These are phyloP conservation scores for Erysimum cheiri DNA, from an alignment of 441 rosid species.

Conservation along the genomic window DNA sequence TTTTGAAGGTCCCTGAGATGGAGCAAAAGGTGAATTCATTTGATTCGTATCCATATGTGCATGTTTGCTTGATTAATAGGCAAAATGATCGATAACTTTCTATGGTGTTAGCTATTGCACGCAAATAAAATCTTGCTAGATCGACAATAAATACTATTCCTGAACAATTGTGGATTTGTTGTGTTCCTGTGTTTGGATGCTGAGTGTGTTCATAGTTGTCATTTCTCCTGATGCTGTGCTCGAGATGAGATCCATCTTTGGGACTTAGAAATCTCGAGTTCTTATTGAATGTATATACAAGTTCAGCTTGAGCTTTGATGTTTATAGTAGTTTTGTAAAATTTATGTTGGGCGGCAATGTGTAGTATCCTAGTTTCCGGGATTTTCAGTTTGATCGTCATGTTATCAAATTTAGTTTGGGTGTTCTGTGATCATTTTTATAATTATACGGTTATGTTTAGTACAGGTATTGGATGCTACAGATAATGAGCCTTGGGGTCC, in stretches of 20 bases:
- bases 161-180: constrained; percentile 25
- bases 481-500: constrained; percentile 99
- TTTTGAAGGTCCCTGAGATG: constrained; percentile 95
- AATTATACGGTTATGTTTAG: constrained; percentile 10
- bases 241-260: background rate
- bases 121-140: background rate
- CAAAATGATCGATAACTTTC: background rate
- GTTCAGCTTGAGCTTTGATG: background rate
- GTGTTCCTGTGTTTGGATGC: background rate
- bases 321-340: constrained; percentile 8
- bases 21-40: constrained; percentile 83
- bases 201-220: constrained; percentile 12
- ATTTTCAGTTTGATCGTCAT: background rate
- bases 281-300: background rate
- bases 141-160: background rate
- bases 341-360: background rate
- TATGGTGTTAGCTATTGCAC: background rate
- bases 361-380: constrained; percentile 11
- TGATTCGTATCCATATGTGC: constrained; percentile 29
- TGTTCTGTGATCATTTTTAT: background rate
- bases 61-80: background rate
- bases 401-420: background rate
- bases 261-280: constrained; percentile 11
- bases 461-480: constrained; percentile 96
- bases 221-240: background rate